Conservation (phyloP, 805 yeast species). For the Metschnikowia matae region DNA sequence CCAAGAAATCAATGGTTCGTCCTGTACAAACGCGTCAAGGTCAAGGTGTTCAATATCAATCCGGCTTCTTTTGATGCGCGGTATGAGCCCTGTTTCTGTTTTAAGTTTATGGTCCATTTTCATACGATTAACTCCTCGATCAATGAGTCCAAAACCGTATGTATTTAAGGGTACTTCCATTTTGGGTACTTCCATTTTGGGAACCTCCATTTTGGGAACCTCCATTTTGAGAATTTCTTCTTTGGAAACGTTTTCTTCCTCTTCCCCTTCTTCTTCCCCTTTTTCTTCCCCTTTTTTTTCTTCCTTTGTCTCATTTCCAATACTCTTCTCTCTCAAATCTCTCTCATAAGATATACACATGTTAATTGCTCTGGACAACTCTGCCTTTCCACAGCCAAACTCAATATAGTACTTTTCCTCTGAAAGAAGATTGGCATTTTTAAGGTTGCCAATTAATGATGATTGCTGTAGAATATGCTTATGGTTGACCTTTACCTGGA, state of each 20-base stretch:
- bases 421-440: constrained; percentile 36
- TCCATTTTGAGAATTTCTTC: too few relatives aligned
- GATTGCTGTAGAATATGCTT: constrained; percentile 85
- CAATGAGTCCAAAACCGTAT: constrained; percentile 59
- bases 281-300: too few relatives aligned
- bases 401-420: constrained; percentile 49
- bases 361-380: constrained; percentile 63
- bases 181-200: too few relatives aligned
- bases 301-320: background rate
- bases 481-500: constrained; percentile 48
- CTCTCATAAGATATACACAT: constrained; percentile 27
- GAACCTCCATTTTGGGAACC: too few relatives aligned
- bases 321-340: background rate
- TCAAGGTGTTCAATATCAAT: constrained; percentile 77
- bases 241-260: too few relatives aligned
- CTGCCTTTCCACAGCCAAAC: constrained; percentile 92
- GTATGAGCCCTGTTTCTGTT: constrained; percentile 39
- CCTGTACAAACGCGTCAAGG: constrained; percentile 42
- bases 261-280: too few relatives aligned
- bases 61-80: constrained; percentile 49
- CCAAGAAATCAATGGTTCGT: constrained; percentile 10
- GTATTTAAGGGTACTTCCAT: too few relatives aligned
- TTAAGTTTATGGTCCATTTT: constrained; percentile 69
- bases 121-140: constrained; percentile 72
- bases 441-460: constrained; percentile 68